Percentiles rank a stretch among this genome's conserved stretches.
Evolutionary conservation across 768 basidiomycete genomes (phyloP).

Genomic region (Mycena filopes): DNA sequence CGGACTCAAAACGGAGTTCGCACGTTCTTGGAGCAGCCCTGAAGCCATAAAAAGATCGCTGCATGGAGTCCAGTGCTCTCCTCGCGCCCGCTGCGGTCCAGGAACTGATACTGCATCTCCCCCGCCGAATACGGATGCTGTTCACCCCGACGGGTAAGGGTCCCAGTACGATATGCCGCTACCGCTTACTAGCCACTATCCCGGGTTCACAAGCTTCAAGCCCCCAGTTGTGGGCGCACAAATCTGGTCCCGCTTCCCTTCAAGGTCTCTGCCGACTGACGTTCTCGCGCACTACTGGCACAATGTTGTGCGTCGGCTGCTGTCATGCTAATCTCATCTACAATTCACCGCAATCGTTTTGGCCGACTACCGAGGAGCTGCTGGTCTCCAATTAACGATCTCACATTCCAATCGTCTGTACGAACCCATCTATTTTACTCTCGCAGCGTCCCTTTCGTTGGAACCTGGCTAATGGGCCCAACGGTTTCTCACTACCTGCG

Average conservation of each 20-base stretch:
- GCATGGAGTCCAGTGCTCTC: no score
- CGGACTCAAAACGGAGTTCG: background rate
- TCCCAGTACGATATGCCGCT: background rate
- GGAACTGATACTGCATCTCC: no score
- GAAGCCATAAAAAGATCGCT: background rate
- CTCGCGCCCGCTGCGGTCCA: no score
- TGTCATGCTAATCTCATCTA: background rate
- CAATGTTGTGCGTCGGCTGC: background rate
- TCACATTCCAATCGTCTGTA: no score
- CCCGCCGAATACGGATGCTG: no score
- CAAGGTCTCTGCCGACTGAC: background rate
- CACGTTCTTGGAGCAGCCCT: background rate
- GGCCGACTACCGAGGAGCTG: no score
- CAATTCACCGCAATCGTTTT: no score
- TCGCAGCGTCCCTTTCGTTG: no score
- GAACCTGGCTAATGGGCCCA: no score
- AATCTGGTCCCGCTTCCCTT: background rate
- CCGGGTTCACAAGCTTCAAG: conserved; percentile 9
- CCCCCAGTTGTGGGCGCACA: background rate
- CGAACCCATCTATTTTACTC: no score
- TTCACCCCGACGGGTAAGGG: background rate
- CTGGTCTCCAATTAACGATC: no score
- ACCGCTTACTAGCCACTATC: conserved; percentile 2
- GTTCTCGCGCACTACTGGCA: conserved; percentile 2
- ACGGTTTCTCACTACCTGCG: no score